Percentiles rank a stretch among this genome's conserved stretches.
Conservation (phyloP, 306 rosid genomes). For the Argentina anserina region DNA sequence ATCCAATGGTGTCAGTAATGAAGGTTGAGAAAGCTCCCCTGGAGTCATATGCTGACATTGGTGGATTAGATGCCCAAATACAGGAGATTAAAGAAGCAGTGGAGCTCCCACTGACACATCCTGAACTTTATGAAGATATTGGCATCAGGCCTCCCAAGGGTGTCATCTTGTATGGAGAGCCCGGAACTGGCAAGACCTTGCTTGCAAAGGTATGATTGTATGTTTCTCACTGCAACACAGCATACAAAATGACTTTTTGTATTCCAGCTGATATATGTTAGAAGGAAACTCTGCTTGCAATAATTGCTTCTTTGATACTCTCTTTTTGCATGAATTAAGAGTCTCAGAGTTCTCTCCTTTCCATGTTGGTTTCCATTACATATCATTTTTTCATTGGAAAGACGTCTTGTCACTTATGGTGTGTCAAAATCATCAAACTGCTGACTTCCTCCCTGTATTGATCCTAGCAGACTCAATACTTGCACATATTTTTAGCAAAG, state of each 20-base stretch:
- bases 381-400: background rate
- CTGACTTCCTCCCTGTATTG: background rate
- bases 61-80: conserved; percentile 97
- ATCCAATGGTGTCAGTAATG: conserved; percentile 89
- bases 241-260: background rate
- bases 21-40: conserved; percentile 98
- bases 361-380: background rate
- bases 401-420: background rate
- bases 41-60: conserved; percentile 96
- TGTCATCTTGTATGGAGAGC: conserved; percentile 86
- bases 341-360: background rate
- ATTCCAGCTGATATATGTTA: background rate
- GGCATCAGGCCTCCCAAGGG: conserved; percentile 99
- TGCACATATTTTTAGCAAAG: background rate
- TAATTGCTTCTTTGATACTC: background rate
- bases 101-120: conserved; percentile 95
- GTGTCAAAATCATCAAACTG: background rate
- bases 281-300: background rate
- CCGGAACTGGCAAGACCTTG: conserved; percentile 98
- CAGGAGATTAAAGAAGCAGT: conserved; percentile 99
- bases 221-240: background rate
- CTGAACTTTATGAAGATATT: conserved; percentile 92
- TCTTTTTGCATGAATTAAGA: background rate
- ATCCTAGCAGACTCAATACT: background rate
- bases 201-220: conserved; percentile 71